These are phyloP conservation scores for Ophiocordyceps unilateralis DNA, from an alignment of 2,329 filamentous ascomycete genomes.

Conservation along the genomic window DNA sequence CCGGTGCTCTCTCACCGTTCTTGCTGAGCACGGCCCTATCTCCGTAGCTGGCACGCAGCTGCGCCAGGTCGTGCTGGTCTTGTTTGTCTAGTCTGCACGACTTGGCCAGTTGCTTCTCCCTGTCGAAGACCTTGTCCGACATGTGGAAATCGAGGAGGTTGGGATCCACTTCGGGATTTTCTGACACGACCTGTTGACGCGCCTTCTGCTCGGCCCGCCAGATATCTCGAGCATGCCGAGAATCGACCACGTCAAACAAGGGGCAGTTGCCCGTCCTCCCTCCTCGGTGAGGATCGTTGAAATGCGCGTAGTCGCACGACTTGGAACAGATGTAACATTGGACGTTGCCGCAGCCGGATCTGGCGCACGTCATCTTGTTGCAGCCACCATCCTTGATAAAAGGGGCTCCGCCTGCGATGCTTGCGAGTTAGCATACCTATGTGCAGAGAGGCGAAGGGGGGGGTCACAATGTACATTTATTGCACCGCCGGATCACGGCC, in stretches of 20 bases:
- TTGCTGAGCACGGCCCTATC: not conserved
- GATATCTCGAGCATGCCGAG: slow-evolving; percentile 46
- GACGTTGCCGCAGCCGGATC: slow-evolving; percentile 28
- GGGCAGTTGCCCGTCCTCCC: slow-evolving; percentile 41
- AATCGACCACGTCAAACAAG: slow-evolving; percentile 45
- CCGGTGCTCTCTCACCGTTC: not conserved
- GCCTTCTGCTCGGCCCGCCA: slow-evolving; percentile 41
- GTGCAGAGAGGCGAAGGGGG: not conserved
- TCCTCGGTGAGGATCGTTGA: slow-evolving; percentile 33
- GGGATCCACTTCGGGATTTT: slow-evolving; percentile 42
- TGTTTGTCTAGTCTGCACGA: not conserved
- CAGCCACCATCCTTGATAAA: slow-evolving; percentile 69
- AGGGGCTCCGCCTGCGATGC: slow-evolving; percentile 36
- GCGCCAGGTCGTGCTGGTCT: not conserved
- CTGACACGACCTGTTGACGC: slow-evolving; percentile 32
- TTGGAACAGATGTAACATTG: slow-evolving; percentile 60
- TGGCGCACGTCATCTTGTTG: slow-evolving; percentile 65
- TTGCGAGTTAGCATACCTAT: slow-evolving; percentile 4
- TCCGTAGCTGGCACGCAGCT: not conserved
- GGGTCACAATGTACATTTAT: slow-evolving; percentile 28
- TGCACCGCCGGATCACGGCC: slow-evolving; percentile 62
- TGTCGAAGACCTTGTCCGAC: slow-evolving; percentile 31
- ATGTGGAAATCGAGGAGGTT: slow-evolving; percentile 41
- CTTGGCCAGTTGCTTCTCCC: slow-evolving; percentile 14
- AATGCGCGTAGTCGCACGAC: slow-evolving; percentile 52